These are phyloP conservation scores for Artemisia tridentata DNA, from an alignment of 129 eudicot species.

Conservation along the genomic window DNA sequence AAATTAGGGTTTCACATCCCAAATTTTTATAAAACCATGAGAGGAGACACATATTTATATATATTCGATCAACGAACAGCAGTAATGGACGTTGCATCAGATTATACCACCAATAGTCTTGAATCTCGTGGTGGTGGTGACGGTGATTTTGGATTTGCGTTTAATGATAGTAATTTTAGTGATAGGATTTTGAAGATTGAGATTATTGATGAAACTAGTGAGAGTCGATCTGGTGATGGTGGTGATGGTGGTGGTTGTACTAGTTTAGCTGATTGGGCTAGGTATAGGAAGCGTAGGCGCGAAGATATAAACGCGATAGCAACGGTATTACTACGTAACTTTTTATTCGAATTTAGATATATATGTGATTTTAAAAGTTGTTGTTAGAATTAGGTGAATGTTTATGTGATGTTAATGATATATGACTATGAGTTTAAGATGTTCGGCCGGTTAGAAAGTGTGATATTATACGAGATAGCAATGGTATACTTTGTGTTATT, in stretches of 20 bases:
- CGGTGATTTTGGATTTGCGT: constrained; percentile 88
- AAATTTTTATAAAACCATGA: constrained; percentile 39
- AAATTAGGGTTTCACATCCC: constrained; percentile 34
- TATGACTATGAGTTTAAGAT: too few species aligned
- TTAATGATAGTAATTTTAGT: constrained; percentile 85
- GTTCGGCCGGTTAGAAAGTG: too few species aligned
- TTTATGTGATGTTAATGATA: too few species aligned
- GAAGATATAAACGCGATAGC: constrained; percentile 52
- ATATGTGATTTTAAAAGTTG: too few species aligned
- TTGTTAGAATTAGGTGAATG: too few species aligned
- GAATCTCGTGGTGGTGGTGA: constrained; percentile 36
- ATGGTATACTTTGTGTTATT: too few species aligned
- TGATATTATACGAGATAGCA: too few species aligned
- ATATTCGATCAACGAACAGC: constrained; percentile 79
- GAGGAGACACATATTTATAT: constrained; percentile 58
- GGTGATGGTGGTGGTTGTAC: constrained; percentile 47
- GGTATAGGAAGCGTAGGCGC: constrained; percentile 66
- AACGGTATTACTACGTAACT: constrained; percentile 34
- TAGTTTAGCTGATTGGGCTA: constrained; percentile 83
- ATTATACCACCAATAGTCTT: too few species aligned
- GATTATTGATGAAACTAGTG: constrained; percentile 62
- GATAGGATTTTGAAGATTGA: constrained; percentile 78
- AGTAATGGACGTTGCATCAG: constrained; percentile 62
- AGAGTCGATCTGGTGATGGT: constrained; percentile 39
- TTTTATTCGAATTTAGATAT: too few species aligned